Percentiles rank a stretch among this genome's conserved stretches.
Evolutionary conservation across 139 green algal species (phyloP).

Genomic region (Pseudopediastrum boryanum): DNA sequence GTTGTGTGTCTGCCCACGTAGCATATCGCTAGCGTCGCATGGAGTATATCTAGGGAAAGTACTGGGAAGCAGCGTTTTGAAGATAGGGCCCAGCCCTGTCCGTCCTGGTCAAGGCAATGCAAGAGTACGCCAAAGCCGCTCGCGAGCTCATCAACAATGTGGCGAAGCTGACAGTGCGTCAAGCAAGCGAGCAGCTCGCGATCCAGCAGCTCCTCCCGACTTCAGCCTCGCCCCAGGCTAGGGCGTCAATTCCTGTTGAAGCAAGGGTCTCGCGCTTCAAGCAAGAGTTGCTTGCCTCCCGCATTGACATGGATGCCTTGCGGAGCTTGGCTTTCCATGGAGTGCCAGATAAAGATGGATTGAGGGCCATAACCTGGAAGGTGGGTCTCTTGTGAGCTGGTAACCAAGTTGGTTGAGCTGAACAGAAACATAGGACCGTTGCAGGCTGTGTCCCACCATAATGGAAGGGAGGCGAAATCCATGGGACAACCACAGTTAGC

Average conservation of each 20-base stretch:
- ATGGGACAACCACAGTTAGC: too few relatives aligned
- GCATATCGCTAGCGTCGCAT: too few relatives aligned
- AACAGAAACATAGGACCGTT: too few relatives aligned
- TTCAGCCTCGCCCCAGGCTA: neutral
- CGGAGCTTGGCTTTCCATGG: constrained; percentile 67
- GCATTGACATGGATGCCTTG: constrained; percentile 65
- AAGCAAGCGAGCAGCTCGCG: constrained; percentile 1
- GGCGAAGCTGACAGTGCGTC: constrained; percentile 30
- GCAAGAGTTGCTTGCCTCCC: constrained; percentile 48
- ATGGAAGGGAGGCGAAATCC: too few relatives aligned
- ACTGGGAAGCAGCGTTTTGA: too few relatives aligned
- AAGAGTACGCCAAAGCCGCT: constrained; percentile 31
- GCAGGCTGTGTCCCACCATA: too few relatives aligned
- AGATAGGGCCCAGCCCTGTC: too few relatives aligned
- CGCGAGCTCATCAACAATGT: constrained; percentile 33
- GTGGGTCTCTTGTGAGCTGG: too few relatives aligned
- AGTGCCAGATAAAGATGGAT: constrained; percentile 71
- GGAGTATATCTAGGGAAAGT: too few relatives aligned
- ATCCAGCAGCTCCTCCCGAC: neutral
- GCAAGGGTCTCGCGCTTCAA: constrained; percentile 46
- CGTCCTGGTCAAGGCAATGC: too few relatives aligned
- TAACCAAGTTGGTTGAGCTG: too few relatives aligned
- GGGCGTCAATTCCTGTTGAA: constrained; percentile 23
- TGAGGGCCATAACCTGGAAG: constrained; percentile 83
- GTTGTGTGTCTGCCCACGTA: too few relatives aligned